Conservation (phyloP, 768 basidiomycete species). For the Calocera viscosa region DNA sequence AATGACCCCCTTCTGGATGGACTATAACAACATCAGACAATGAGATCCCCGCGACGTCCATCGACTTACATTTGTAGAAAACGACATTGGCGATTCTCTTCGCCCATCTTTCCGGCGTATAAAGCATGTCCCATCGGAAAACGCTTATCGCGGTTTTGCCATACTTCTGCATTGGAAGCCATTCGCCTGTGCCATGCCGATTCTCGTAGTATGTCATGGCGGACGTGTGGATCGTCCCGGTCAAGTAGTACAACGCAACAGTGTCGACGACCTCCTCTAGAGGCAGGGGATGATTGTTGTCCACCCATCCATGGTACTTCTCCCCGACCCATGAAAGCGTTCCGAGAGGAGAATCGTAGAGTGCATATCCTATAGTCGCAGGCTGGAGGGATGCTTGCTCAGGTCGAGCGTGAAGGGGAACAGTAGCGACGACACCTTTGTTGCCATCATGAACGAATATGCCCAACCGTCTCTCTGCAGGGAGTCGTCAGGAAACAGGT, state of each 20-base stretch:
- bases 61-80: neutral
- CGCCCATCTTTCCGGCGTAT: slow-evolving; percentile 4
- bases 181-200: neutral
- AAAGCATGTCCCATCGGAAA: slow-evolving; percentile 10
- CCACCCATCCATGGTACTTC: slow-evolving; percentile 14
- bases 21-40: neutral
- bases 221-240: slow-evolving; percentile 19
- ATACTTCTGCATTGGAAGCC: neutral
- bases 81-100: slow-evolving; percentile 1
- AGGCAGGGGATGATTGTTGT: neutral
- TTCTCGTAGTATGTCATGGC: slow-evolving; percentile 19
- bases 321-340: slow-evolving; percentile 22
- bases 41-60: too few relatives aligned
- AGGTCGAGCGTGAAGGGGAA: neutral
- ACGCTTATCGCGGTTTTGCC: neutral
- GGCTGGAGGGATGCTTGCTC: slow-evolving; percentile 15
- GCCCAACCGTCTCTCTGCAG: neutral
- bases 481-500: too few relatives aligned
- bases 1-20: neutral
- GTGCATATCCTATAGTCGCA: slow-evolving; percentile 21
- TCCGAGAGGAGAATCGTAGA: slow-evolving; percentile 23
- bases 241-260: slow-evolving; percentile 23
- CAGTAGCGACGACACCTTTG: neutral
- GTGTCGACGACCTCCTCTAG: slow-evolving; percentile 18
- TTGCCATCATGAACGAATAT: neutral